These are phyloP conservation scores for Pseudotulostoma volvatum DNA, from an alignment of 495 filamentous ascomycete genomes.

Conservation along the genomic window DNA sequence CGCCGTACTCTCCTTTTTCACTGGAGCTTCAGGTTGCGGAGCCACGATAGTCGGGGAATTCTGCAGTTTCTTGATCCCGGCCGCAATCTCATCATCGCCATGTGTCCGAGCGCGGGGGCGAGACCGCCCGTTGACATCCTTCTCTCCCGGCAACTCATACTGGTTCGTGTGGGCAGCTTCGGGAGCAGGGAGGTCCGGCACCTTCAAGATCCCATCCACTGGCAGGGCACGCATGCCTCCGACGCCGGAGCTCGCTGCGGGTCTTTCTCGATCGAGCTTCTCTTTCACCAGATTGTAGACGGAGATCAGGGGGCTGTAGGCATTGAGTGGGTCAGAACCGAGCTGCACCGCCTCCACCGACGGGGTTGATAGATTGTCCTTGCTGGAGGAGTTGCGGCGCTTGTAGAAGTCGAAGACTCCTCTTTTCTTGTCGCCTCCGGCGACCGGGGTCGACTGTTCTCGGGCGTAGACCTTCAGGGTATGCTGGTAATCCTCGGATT, in stretches of 20 bases:
- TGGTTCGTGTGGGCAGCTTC: constrained; percentile 87
- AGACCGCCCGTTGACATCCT: constrained; percentile 57
- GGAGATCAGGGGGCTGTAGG: constrained; percentile 81
- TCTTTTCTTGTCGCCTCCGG: constrained; percentile 63
- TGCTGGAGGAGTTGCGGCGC: constrained; percentile 75
- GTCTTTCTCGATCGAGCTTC: constrained; percentile 70
- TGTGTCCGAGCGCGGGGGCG: constrained; percentile 82
- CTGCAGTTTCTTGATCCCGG: constrained; percentile 54
- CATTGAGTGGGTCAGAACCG: constrained; percentile 80
- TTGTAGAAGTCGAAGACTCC: constrained; percentile 97
- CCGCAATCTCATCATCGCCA: constrained; percentile 80
- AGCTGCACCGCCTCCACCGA: constrained; percentile 71
- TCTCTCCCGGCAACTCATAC: constrained; percentile 74
- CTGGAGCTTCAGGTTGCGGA: constrained; percentile 42
- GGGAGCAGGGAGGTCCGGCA: constrained; percentile 64
- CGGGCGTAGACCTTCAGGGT: constrained; percentile 54
- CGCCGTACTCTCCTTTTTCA: constrained; percentile 75
- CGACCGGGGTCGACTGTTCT: constrained; percentile 43
- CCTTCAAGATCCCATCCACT: constrained; percentile 42
- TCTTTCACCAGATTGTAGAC: constrained; percentile 93
- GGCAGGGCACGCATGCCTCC: constrained; percentile 38
- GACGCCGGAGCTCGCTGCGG: constrained; percentile 45
- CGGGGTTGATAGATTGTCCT: constrained; percentile 73
- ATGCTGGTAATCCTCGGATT: constrained; percentile 81
- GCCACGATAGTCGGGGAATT: constrained; percentile 35